Evolutionary conservation across 2,329 filamentous ascomycete species (phyloP).

Genomic region (Fusarium goolgardi): DNA sequence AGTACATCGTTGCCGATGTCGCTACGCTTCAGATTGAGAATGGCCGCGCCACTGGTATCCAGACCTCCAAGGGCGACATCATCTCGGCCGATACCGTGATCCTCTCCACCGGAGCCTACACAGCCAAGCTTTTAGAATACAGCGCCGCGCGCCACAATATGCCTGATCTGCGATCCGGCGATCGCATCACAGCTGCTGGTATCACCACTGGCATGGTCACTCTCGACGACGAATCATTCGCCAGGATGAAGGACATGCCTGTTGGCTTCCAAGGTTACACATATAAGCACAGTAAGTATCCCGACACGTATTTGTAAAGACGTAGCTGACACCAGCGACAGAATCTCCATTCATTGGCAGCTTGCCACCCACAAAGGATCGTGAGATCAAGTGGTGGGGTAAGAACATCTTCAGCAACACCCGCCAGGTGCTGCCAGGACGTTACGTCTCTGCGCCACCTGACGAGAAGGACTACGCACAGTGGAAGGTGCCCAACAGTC

Average conservation of each 20-base stretch:
- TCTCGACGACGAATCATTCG: conserved; percentile 60
- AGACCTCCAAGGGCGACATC: conserved; percentile 56
- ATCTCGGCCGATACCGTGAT: conserved; percentile 64
- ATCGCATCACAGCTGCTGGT: conserved; percentile 68
- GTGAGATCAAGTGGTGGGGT: conserved; percentile 71
- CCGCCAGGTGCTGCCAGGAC: conserved; percentile 63
- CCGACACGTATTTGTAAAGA: conserved; percentile 31
- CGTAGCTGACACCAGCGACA: conserved; percentile 51
- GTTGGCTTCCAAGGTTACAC: conserved; percentile 58
- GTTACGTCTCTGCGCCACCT: conserved; percentile 68
- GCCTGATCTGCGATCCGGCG: conserved; percentile 62
- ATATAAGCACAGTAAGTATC: conserved; percentile 51
- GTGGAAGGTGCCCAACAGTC: conserved; percentile 66
- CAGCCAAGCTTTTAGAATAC: conserved; percentile 64
- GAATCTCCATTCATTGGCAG: conserved; percentile 66
- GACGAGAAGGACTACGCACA: conserved; percentile 67
- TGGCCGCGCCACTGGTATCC: conserved; percentile 62
- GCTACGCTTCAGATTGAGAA: conserved; percentile 60
- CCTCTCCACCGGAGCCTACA: conserved; percentile 69
- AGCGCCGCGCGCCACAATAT: conserved; percentile 61
- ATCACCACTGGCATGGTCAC: conserved; percentile 69
- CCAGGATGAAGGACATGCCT: conserved; percentile 62
- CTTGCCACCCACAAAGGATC: conserved; percentile 64
- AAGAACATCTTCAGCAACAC: conserved; percentile 69
- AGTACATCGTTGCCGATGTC: conserved; percentile 67